Conservation (phyloP, 768 basidiomycete species). For the Strobilomyces dryophilus region DNA sequence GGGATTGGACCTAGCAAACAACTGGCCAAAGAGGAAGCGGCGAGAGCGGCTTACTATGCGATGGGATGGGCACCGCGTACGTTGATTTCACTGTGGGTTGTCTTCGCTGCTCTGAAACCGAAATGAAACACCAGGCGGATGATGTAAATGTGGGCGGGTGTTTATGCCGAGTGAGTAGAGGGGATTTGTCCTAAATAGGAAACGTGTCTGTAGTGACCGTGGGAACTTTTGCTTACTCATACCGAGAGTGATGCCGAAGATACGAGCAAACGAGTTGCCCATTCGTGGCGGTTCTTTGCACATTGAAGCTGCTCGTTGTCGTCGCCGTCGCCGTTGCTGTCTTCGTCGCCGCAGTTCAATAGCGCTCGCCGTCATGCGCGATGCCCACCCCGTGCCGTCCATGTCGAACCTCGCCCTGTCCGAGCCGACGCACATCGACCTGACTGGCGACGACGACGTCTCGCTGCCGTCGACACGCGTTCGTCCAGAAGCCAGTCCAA, state of each 20-base stretch:
- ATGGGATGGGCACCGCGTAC: constrained; percentile 68
- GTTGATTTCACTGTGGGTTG: constrained; percentile 4
- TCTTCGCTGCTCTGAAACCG: constrained; percentile 1
- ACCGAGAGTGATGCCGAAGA: constrained; percentile 27
- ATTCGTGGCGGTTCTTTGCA: constrained; percentile 17
- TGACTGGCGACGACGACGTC: constrained; percentile 68
- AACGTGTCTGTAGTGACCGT: constrained; percentile 8
- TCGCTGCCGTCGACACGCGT: constrained; percentile 24
- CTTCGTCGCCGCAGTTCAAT: neutral
- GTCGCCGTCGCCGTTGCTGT: neutral
- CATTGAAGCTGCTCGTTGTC: neutral
- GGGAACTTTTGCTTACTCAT: constrained; percentile 26
- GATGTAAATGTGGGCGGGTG: neutral
- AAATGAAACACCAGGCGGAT: constrained; percentile 14
- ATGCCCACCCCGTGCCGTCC: constrained; percentile 26
- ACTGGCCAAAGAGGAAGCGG: constrained; percentile 74
- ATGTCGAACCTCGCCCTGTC: constrained; percentile 35
- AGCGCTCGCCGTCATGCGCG: constrained; percentile 20
- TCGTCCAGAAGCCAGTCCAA: constrained; percentile 36
- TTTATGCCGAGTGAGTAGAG: neutral
- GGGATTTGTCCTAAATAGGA: constrained; percentile 17
- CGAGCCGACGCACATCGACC: constrained; percentile 59
- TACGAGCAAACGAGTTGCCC: constrained; percentile 15
- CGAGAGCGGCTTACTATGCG: constrained; percentile 62
- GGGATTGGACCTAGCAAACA: constrained; percentile 71